Percentiles rank a stretch among this genome's conserved stretches.
phyloP scores from a whole-genome alignment of 768 basidiomycete genomes.

The Tricholoma bakamatsutake region DNA sequence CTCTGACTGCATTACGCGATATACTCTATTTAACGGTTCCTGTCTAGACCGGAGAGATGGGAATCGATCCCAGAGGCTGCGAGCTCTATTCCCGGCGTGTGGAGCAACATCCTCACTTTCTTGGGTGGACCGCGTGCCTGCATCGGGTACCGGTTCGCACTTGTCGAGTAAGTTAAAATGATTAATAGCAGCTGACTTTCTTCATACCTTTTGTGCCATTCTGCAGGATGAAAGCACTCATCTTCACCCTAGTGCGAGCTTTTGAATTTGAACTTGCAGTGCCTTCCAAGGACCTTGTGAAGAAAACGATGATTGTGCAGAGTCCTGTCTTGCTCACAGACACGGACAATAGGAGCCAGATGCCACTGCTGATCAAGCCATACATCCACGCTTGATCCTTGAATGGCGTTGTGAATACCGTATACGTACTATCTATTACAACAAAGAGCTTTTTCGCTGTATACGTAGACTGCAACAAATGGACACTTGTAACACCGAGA shows the following conservation, averaged over 20 bases:
- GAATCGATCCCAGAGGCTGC: slow-evolving; percentile 37
- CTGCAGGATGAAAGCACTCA: slow-evolving; percentile 29
- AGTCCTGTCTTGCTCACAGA: slow-evolving; percentile 38
- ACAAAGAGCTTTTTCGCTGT: too few species aligned
- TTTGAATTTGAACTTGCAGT: slow-evolving; percentile 54
- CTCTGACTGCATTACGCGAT: not conserved
- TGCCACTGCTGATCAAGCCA: slow-evolving; percentile 37
- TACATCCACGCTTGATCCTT: slow-evolving; percentile 5
- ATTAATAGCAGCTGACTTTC: not conserved
- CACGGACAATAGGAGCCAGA: slow-evolving; percentile 31
- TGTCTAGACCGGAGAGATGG: slow-evolving; percentile 65
- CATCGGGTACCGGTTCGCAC: slow-evolving; percentile 60
- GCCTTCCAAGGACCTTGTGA: slow-evolving; percentile 35
- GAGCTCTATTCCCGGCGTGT: slow-evolving; percentile 48
- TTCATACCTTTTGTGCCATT: not conserved
- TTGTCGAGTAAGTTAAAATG: slow-evolving; percentile 36
- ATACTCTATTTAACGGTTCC: not conserved
- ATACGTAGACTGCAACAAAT: too few species aligned
- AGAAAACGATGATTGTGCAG: slow-evolving; percentile 34
- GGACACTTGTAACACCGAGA: not conserved
- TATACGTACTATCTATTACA: too few species aligned
- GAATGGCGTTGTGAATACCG: too few species aligned
- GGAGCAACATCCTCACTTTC: slow-evolving; percentile 56
- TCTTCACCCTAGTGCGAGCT: slow-evolving; percentile 46
- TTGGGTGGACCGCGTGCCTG: slow-evolving; percentile 58